Evolutionary conservation across 306 rosid genomes (phyloP).

Genomic region (Cicer arietinum): DNA sequence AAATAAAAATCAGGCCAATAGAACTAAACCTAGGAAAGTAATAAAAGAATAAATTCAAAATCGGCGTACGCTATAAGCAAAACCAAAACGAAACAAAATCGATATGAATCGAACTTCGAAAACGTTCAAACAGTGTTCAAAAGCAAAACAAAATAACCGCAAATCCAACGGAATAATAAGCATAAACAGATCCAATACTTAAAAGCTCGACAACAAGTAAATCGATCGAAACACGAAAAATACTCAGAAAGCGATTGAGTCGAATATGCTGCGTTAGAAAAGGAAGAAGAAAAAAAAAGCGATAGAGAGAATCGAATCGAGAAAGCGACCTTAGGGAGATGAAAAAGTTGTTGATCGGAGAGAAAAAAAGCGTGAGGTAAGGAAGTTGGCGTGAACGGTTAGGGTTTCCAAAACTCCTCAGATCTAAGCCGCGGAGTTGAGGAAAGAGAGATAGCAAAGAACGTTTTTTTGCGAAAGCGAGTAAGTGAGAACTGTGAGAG

Average conservation of each 20-base stretch:
- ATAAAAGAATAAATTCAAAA: neutral
- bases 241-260: neutral
- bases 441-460: constrained; percentile 43
- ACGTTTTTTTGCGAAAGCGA: constrained; percentile 26
- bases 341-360: constrained; percentile 42
- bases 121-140: neutral
- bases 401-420: constrained; percentile 83
- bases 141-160: neutral
- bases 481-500: constrained; percentile 33
- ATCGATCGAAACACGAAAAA: neutral
- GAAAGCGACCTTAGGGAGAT: constrained; percentile 28
- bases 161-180: neutral
- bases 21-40: neutral
- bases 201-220: constrained; percentile 2
- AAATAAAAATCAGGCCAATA: neutral
- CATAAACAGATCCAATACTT: constrained; percentile 45
- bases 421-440: constrained; percentile 78
- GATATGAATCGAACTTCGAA: neutral
- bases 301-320: neutral
- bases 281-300: neutral
- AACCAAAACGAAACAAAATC: neutral
- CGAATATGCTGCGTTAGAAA: neutral
- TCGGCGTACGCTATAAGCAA: neutral
- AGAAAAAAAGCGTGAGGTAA: neutral
- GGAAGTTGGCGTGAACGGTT: constrained; percentile 35